Evolutionary conservation across 176 grass and related monocot genomes (phyloP), one percentile per base, ranked within the genome.

Genomic region (Rhynchospora breviuscula): DNA sequence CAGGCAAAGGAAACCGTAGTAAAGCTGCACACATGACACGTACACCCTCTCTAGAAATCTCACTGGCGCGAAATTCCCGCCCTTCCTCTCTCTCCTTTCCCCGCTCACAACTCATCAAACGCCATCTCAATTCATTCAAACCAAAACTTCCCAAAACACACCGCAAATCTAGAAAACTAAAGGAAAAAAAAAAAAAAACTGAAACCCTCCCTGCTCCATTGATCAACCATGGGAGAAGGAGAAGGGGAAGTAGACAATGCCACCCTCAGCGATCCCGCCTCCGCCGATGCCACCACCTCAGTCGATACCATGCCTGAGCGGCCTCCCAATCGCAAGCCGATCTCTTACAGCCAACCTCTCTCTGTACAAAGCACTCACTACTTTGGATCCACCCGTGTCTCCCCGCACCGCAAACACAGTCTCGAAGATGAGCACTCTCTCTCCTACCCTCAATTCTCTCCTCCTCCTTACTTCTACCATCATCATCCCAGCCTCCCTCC

Each of bases 261-360:
- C 61, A 49, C 61, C 40, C 7, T 9, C 13, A 13, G 22, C 19
- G 23, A 31, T 17, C 2, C 12, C 1, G 19, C 35, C 18, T 43
- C 35, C 4, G 4, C 35, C 3, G 35, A 40, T 40, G 35, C 35
- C 35, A 40, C 78, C 59, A n/a, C 56, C 78, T 44, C 78, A 5
- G 6, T 14, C n/a, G 13, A 14, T 10, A 29, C 47, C 46, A 48
- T 51, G 1, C 57, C 53, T 79, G 29, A 35, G 7, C 26, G 15
- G 40, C 29, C 81, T 14, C 52, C 67, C 65, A 81, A 81, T 22
- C 92, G 92, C 1, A 85, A 90, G 25, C 88, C 87, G 7, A 94
- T 94, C 59, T 94, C 90, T 54, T 94, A 90, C 89, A 93, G 92
- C 84, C 95, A 98, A 86, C 92, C 95, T 76, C 35, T 89, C 33